These are phyloP conservation scores for Sparassis latifolia DNA, from an alignment of 1,284 basidiomycete genomes.

Conservation along the genomic window DNA sequence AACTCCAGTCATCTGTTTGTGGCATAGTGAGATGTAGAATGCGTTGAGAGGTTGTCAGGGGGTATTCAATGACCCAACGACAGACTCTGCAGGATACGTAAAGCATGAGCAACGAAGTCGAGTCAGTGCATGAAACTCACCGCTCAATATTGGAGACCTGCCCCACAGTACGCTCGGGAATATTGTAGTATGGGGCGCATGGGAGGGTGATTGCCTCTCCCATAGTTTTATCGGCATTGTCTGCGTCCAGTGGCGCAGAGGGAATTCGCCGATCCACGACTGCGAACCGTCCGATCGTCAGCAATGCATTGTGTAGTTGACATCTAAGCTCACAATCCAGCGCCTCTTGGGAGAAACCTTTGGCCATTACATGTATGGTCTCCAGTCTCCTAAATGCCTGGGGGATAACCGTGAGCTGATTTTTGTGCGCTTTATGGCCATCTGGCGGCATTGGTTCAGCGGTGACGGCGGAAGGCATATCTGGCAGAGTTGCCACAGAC, in stretches of 20 bases:
- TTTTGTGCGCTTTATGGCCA: conserved; percentile 39
- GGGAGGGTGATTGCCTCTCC: conserved; percentile 41
- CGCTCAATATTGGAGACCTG: background rate
- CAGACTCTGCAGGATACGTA: conserved; percentile 22
- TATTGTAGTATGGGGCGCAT: conserved; percentile 20
- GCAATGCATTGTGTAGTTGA: too few relatives aligned
- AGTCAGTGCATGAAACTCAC: conserved; percentile 4
- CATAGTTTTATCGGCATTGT: conserved; percentile 24
- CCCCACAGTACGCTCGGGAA: background rate
- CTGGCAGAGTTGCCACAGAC: conserved; percentile 39
- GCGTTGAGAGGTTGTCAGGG: conserved; percentile 48
- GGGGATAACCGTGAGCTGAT: conserved; percentile 37
- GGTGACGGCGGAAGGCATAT: conserved; percentile 31
- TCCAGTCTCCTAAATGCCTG: conserved; percentile 44
- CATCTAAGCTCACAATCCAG: too few relatives aligned
- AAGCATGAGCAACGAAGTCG: conserved; percentile 3
- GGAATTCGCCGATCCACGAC: background rate
- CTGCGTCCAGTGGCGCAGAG: background rate
- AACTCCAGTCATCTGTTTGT: conserved; percentile 29
- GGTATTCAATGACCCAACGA: conserved; percentile 42
- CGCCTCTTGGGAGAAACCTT: too few relatives aligned
- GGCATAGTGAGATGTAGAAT: conserved; percentile 44
- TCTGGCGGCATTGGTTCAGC: conserved; percentile 32
- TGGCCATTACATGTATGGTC: conserved; percentile 26
- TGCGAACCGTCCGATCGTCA: background rate